Base-by-base conservation (phyloP, 805 yeast species). In the Ogataea naganishii region DNA sequence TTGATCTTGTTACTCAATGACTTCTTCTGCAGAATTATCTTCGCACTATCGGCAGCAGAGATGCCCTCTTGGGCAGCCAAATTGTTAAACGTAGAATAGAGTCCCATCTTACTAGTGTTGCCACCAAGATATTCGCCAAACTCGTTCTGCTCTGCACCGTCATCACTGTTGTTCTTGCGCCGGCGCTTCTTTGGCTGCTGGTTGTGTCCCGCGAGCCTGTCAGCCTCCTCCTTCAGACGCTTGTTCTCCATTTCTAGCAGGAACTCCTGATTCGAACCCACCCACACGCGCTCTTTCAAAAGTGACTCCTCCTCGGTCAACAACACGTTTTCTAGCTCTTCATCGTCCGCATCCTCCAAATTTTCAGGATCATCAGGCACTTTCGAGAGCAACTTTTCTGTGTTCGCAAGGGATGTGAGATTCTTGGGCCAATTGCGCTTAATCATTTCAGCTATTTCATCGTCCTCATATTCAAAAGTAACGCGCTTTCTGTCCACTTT, bases 1-100 rank as follows among this genome's bases (percentile, higher is more conserved):
- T 92, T 92, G 53, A 92, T 81, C 63, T 92, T 92, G 58, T 79
- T 81, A 17, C 96, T 83, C 40, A 80, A 76, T 6, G 81, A 65
- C 46, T 83, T 78, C 54, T 77, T 80, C 40, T 73, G 71, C 23
- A 89, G 51, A 81, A 85, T 75, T 33, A 66, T 73, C 47, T 72
- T 80, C 3, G 92, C 92, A 47, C 80, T 77, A 30, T 80, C 94
- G 2, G 81, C 84, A 0, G 95, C 83, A 3, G 82, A 61, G 19
- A 66, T 51, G 6, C 62, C 51, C 26, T 60, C 69, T 35, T 66
- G 73, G 14, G 60, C 66, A 17, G 25, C 22, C 19, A 64, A 51
- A 14, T 60, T 69, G 29, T 65, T 64, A 26, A 66, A 38, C 1
- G 71, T 69, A 14, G 60, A 61, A 23, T 61, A 54, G 10, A 69